Evolutionary conservation across 345 rosid species (phyloP), one percentile per base, ranked within the genome.

Genomic region (Rhodamnia argentea): DNA sequence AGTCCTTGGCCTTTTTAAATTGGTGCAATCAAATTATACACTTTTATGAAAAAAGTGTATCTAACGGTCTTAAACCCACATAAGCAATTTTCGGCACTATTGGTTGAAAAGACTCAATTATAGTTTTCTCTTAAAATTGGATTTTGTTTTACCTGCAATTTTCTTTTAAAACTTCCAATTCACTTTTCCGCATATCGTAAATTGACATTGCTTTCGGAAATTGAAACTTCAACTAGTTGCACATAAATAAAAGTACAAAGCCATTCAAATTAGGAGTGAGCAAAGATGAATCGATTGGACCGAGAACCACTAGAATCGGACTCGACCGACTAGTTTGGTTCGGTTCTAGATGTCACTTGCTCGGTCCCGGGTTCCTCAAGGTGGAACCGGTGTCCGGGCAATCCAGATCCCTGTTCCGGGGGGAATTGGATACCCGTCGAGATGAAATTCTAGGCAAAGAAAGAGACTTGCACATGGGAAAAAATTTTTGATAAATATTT

Each of bases 71-170:
- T 56, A 56, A 64, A 64, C 20, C 23, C 23, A 18, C 44, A 4
- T 16, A 18, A 64, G 78, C 22, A 70, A 16, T 70, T 70, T 70
- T 4, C 3, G 0, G 11, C 2, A 18, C 3, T 32, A 16, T 15
- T 1, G 2, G 7, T 32, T 12, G 0, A 3, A 2, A 64, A 64
- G 44, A 70, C 44, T 70, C 13, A 0, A 70, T 64, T 18, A 64
- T 0, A 0, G 2, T 2, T 64, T 64, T 64, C 32, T 8, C 1
- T 8, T 12, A 13, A 16, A 32, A 64, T 0, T 3, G 44, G 37
- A 70, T 32, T 16, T 18, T 18, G 32, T 64, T 18, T 16, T 8
- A 64, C 23, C 24, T 8, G 2, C 6, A 32, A 37, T 37, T 37
- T 37, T 37, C 3, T 37, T 37, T 37, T 37, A 3, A 37, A 37